These are phyloP conservation scores for Russula vinacea DNA, from an alignment of 768 basidiomycete species.

Conservation along the genomic window DNA sequence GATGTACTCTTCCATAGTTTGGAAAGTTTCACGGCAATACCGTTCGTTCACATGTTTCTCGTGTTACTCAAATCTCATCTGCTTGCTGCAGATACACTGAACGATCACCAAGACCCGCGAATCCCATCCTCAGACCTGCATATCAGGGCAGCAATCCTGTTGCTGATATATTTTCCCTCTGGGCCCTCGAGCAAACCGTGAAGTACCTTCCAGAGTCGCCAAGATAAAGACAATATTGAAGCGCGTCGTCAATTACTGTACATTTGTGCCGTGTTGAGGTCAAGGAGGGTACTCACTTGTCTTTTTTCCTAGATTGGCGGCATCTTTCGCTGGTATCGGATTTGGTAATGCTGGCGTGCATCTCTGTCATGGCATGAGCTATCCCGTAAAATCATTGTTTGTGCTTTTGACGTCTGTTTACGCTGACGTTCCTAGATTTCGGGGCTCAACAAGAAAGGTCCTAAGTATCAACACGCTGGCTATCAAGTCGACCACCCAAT, in stretches of 20 bases:
- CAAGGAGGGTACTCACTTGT: background rate
- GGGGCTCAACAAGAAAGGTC: conserved; percentile 90
- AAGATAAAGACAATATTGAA: conserved; percentile 73
- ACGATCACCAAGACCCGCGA: conserved; percentile 81
- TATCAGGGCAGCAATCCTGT: conserved; percentile 94
- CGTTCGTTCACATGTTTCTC: conserved; percentile 46
- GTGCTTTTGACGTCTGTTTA: background rate
- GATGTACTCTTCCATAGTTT: conserved; percentile 96
- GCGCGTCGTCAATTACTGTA: conserved; percentile 91
- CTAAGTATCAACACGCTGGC: conserved; percentile 87
- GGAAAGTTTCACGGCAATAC: conserved; percentile 93
- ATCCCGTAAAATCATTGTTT: conserved; percentile 53
- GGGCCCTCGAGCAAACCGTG: conserved; percentile 88
- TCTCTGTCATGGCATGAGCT: conserved; percentile 86
- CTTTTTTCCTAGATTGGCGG: conserved; percentile 58
- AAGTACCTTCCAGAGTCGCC: conserved; percentile 85
- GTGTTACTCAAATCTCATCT: conserved; percentile 14
- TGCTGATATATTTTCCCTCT: conserved; percentile 92
- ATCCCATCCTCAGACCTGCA: conserved; percentile 87
- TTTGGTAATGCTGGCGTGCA: conserved; percentile 94
- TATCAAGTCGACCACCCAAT: conserved; percentile 84
- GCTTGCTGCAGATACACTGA: conserved; percentile 67
- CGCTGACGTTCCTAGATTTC: conserved; percentile 59
- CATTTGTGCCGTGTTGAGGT: conserved; percentile 30
- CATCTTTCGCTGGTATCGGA: conserved; percentile 93